phyloP scores from a whole-genome alignment of 148 eudicot species.

The Rhododendron simsii region DNA sequence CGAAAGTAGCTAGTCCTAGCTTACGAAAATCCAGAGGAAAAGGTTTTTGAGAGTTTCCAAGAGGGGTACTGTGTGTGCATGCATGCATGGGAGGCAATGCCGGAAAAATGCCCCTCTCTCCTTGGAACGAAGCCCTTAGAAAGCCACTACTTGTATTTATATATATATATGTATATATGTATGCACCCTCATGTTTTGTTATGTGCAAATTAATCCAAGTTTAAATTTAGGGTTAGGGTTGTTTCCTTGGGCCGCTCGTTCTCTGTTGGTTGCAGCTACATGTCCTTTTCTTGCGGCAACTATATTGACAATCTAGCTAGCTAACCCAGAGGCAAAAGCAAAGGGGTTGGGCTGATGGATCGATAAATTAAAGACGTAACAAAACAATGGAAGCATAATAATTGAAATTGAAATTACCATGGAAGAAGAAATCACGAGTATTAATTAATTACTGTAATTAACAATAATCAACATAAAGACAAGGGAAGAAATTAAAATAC shows the following conservation, averaged over 20 bases:
- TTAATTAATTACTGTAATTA: too few relatives aligned
- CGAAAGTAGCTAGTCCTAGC: not conserved
- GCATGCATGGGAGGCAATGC: conserved; percentile 5
- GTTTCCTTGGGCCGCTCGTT: not conserved
- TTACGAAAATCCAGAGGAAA: not conserved
- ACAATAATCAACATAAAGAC: too few relatives aligned
- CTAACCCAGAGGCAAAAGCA: too few relatives aligned
- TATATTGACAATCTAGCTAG: too few relatives aligned
- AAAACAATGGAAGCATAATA: too few relatives aligned
- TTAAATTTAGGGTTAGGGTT: not conserved
- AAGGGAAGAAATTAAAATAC: too few relatives aligned
- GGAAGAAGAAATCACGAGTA: too few relatives aligned
- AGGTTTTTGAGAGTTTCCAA: not conserved
- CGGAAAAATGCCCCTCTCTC: not conserved
- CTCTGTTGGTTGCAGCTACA: not conserved
- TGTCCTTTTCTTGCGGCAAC: too few relatives aligned
- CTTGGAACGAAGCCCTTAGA: not conserved
- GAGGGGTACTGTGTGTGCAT: not conserved
- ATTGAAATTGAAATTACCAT: too few relatives aligned
- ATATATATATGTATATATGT: too few relatives aligned
- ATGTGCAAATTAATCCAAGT: not conserved
- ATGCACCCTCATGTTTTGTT: not conserved
- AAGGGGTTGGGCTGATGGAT: too few relatives aligned
- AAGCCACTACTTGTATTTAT: not conserved
- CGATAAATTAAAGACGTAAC: too few relatives aligned